Evolutionary conservation across 176 grass and related monocot species (phyloP).

Genomic region (Coix lacrymajobi): DNA sequence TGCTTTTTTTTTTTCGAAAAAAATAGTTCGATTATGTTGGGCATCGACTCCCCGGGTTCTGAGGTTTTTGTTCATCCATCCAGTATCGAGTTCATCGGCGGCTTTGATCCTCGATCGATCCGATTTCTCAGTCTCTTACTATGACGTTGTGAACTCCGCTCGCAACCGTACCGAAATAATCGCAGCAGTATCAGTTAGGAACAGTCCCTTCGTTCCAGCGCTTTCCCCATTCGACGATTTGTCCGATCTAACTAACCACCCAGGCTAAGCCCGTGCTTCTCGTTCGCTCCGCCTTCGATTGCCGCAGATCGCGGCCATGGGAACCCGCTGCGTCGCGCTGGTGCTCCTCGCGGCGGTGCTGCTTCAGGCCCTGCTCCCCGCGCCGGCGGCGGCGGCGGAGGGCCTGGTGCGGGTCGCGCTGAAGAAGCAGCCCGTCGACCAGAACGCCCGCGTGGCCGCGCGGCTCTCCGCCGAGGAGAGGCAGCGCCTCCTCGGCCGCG

Average conservation of each 20-base stretch:
- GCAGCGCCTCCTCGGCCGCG: neutral
- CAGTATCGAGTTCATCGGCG: neutral
- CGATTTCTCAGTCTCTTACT: neutral
- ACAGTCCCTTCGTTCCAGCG: neutral
- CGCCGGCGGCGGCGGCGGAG: constrained; percentile 30
- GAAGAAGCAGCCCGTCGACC: constrained; percentile 55
- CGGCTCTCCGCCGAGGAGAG: constrained; percentile 37
- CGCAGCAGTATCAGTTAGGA: neutral
- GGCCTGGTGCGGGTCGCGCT: constrained; percentile 60
- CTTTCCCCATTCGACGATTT: neutral
- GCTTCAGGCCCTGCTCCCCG: constrained; percentile 32
- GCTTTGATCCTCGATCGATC: neutral
- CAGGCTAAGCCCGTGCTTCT: neutral
- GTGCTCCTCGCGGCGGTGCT: constrained; percentile 48
- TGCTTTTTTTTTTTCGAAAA: too few relatives aligned
- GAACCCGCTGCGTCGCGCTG: constrained; percentile 27
- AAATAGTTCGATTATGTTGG: neutral
- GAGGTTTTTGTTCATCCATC: neutral
- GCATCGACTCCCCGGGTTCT: neutral
- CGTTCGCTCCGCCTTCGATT: neutral
- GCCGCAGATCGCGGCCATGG: constrained; percentile 50
- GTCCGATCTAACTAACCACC: neutral
- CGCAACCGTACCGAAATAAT: neutral
- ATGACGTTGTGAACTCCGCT: neutral
- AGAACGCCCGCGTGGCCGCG: constrained; percentile 39